A percentile compares a stretch with the other conserved stretches of the same genome.
These are phyloP conservation scores for Xylaria sp. DNA, from an alignment of 2,329 filamentous ascomycete genomes.

Conservation along the genomic window DNA sequence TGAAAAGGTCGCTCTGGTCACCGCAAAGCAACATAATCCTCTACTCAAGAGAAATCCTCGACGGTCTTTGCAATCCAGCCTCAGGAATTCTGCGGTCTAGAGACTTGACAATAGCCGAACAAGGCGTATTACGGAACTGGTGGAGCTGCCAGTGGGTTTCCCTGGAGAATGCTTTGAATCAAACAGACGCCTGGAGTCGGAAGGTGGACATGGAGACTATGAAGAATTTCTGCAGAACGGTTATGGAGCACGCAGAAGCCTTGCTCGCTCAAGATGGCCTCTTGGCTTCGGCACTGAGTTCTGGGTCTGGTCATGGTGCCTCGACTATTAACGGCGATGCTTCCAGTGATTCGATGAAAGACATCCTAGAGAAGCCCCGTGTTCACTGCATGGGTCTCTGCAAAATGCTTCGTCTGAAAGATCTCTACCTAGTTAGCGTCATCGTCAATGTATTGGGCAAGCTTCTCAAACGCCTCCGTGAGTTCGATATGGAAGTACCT, in stretches of 20 bases:
- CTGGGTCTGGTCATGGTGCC: slow-evolving; percentile 39
- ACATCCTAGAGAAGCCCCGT: slow-evolving; percentile 68
- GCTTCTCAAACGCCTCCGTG: slow-evolving; percentile 79
- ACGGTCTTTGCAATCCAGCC: slow-evolving; percentile 60
- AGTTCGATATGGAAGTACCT: slow-evolving; percentile 75
- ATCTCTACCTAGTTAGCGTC: slow-evolving; percentile 82
- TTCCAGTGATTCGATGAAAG: slow-evolving; percentile 45
- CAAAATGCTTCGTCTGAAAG: slow-evolving; percentile 88
- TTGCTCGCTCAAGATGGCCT: slow-evolving; percentile 86
- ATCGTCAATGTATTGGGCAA: slow-evolving; percentile 84
- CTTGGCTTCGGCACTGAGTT: slow-evolving; percentile 71
- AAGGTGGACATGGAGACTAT: slow-evolving; percentile 77
- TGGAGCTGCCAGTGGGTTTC: slow-evolving; percentile 87
- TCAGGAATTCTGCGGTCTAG: slow-evolving; percentile 62
- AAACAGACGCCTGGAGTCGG: slow-evolving; percentile 83
- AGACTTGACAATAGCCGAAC: slow-evolving; percentile 64
- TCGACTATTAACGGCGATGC: slow-evolving; percentile 43
- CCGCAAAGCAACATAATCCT: slow-evolving; percentile 63
- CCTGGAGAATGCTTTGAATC: slow-evolving; percentile 79
- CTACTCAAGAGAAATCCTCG: slow-evolving; percentile 62
- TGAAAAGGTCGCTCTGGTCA: slow-evolving; percentile 56
- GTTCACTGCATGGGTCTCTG: slow-evolving; percentile 71
- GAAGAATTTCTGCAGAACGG: slow-evolving; percentile 92
- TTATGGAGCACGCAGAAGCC: slow-evolving; percentile 89
- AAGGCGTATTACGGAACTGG: slow-evolving; percentile 71